Base-by-base conservation (phyloP, 352 stramenopile genomes). In the Phytopythium montanum region DNA sequence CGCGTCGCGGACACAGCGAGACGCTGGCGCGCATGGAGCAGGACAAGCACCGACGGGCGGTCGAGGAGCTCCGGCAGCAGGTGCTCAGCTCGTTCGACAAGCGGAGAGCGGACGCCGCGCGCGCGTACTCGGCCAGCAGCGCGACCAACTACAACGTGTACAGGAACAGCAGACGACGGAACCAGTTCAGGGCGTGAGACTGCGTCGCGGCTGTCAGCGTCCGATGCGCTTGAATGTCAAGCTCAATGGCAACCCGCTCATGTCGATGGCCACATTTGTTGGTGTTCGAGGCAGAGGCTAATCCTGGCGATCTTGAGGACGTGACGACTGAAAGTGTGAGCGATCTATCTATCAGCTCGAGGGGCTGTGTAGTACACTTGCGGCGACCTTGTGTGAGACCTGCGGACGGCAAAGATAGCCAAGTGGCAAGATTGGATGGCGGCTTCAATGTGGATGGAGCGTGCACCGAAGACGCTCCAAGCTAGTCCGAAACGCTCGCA, bases 101-200 rank as follows among this genome's bases (percentile, higher is more conserved):
- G 51, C 12, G 36, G 28, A 56, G 34, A 21, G 33, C 19, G 29
- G 25, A 44, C 51, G 51, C 51, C 5, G 8, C 31, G 19, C 51
- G 51, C 25, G 51, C 33, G n/a, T 56, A 46, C 51, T 19, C 51
- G 33, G 25, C n/a, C 12, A 9, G 19, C 51, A 46, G 21, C 8
- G 51, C 51, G 14, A 56, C 33, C 51, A 56, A 56, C 51, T 56
- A 46, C 51, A n/a, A 31, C 4, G 13, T 56, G 1, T 56, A 56
- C 12, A 23, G 51, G 29, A 56, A 45, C 5, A 10, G 19, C n/a
- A 9, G 33, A 5, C 21, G 33, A 5, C 21, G 25, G 31, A 31
- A 46, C 13, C 51, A 33, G 33, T 23, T n/a, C n/a, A 18, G 34
- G 33, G 9, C 49, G 1, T 42, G 25, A 52, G 44, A 16, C 2